Percentiles rank a stretch among this genome's conserved stretches.
These are phyloP conservation scores for Xylaria flabelliformis DNA, from an alignment of 495 filamentous ascomycete species.

Conservation along the genomic window DNA sequence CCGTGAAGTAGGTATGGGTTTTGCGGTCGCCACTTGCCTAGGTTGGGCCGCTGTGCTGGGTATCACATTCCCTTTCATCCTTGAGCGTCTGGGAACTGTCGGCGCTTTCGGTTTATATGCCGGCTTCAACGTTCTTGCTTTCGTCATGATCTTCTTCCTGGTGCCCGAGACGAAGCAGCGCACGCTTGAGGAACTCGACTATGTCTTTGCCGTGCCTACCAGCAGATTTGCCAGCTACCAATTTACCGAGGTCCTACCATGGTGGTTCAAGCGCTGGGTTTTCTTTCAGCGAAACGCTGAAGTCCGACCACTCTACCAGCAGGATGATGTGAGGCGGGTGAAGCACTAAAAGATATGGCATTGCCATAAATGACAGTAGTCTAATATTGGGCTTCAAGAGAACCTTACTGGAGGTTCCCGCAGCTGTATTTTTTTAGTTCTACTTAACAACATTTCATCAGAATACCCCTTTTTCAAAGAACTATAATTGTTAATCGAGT, in stretches of 20 bases:
- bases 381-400: background rate
- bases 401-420: background rate
- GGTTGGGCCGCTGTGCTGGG: conserved; percentile 70
- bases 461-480: conserved; percentile 12
- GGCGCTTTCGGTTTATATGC: conserved; percentile 69
- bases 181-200: conserved; percentile 80
- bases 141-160: conserved; percentile 71
- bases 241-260: conserved; percentile 65
- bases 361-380: background rate
- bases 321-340: background rate
- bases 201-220: conserved; percentile 78
- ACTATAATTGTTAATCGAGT: conserved; percentile 9
- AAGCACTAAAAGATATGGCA: background rate
- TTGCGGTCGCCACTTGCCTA: conserved; percentile 71
- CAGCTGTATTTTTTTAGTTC: conserved; percentile 5
- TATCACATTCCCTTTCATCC: conserved; percentile 69
- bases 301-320: conserved; percentile 68
- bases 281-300: conserved; percentile 60
- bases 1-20: conserved; percentile 76
- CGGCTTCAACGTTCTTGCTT: conserved; percentile 66
- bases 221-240: conserved; percentile 70
- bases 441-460: background rate
- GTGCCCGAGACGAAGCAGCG: conserved; percentile 73
- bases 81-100: conserved; percentile 56
- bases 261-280: conserved; percentile 72